Conservation (phyloP, 768 basidiomycete species). For the Kwoniella sp. region DNA sequence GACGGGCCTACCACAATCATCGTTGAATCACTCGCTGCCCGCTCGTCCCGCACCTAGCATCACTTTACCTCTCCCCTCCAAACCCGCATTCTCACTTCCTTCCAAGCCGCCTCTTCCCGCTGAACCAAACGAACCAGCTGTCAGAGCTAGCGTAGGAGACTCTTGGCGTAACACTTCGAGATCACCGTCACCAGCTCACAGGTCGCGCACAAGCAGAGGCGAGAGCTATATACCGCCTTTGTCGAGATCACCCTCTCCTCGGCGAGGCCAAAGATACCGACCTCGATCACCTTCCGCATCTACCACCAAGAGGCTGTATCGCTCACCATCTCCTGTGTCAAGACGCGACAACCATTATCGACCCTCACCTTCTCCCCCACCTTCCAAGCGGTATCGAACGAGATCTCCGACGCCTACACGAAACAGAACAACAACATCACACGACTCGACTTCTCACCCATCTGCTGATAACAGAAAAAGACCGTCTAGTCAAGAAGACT, state of each 20-base stretch:
- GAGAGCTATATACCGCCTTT: constrained; percentile 7
- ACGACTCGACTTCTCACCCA: background rate
- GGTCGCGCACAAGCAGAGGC: background rate
- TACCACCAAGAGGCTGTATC: background rate
- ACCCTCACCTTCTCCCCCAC: background rate
- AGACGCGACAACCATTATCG: background rate
- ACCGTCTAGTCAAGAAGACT: too few species aligned
- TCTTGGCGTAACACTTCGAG: background rate
- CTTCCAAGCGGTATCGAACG: constrained; percentile 2
- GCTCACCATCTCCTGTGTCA: background rate
- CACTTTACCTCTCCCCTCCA: background rate
- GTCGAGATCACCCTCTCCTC: constrained; percentile 7
- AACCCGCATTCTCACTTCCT: background rate
- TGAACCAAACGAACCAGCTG: background rate
- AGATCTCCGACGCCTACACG: background rate
- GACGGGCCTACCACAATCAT: background rate
- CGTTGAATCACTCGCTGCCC: constrained; percentile 4
- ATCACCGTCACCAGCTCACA: constrained; percentile 2
- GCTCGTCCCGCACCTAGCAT: constrained; percentile 14
- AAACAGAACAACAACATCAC: background rate
- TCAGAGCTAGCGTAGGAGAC: background rate
- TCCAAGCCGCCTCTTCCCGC: background rate
- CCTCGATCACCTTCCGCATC: background rate
- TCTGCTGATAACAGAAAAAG: too few species aligned
- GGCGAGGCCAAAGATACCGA: background rate